Percentiles rank a stretch among this genome's conserved stretches.
These are phyloP conservation scores for Penicillium antarcticum DNA, from an alignment of 495 filamentous ascomycete genomes.

Conservation along the genomic window DNA sequence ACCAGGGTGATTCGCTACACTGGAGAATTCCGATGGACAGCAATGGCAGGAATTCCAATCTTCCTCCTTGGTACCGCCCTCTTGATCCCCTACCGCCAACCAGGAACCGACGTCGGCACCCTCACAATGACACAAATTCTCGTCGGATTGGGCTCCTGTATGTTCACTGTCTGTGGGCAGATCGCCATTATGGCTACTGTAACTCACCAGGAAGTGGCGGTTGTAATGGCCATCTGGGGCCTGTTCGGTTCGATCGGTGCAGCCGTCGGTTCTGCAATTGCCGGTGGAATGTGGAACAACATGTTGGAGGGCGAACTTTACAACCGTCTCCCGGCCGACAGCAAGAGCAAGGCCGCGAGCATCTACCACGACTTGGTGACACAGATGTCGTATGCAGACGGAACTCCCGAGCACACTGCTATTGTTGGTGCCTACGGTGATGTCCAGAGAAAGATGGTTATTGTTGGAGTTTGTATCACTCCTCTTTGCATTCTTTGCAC, in stretches of 20 bases:
- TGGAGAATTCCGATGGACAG: slow-evolving; percentile 48
- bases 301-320: slow-evolving; percentile 51
- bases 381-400: slow-evolving; percentile 49
- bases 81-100: slow-evolving; percentile 60
- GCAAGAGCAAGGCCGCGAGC: slow-evolving; percentile 23
- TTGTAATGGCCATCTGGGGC: slow-evolving; percentile 56
- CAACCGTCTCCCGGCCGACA: slow-evolving; percentile 48
- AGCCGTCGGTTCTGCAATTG: slow-evolving; percentile 56
- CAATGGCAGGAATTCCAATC: slow-evolving; percentile 55
- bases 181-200: slow-evolving; percentile 63
- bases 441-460: slow-evolving; percentile 51
- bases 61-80: slow-evolving; percentile 52
- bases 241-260: slow-evolving; percentile 61
- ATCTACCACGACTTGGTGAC: slow-evolving; percentile 47
- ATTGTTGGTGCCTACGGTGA: slow-evolving; percentile 53
- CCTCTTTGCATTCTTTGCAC: slow-evolving; percentile 39
- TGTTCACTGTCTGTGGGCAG: slow-evolving; percentile 56
- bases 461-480: slow-evolving; percentile 41
- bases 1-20: slow-evolving; percentile 44
- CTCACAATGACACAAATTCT: slow-evolving; percentile 69
- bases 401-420: slow-evolving; percentile 45
- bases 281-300: slow-evolving; percentile 61
- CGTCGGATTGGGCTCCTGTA: slow-evolving; percentile 57
- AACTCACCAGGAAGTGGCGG: slow-evolving; percentile 60
- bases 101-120: slow-evolving; percentile 51